Evolutionary conservation across 2,329 filamentous ascomycete genomes (phyloP), one percentile per base, ranked within the genome.

Genomic region (Peltaster fructicola): DNA sequence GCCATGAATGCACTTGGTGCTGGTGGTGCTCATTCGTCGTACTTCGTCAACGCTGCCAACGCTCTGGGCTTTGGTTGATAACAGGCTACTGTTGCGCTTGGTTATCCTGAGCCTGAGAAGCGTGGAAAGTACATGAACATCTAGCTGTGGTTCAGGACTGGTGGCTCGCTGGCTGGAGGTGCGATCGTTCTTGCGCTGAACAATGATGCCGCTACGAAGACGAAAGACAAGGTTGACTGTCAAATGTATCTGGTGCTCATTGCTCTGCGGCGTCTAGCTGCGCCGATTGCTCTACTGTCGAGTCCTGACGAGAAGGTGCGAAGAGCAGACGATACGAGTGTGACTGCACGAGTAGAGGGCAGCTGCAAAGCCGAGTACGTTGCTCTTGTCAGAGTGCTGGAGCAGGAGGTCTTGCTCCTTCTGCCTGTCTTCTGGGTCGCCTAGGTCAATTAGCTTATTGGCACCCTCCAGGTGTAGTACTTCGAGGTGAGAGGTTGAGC

Each of bases 1-100:
- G 63, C 63, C 2, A 63, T 66, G 57, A 65, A 61, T 31, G 48
- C 52, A 1, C 44, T 63, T 4, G 62, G 63, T 9, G 63, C 61
- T 1, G 62, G 62, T 18, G 62, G 62, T 14, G 57, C 57, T 2
- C 56, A 64, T 29, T 51, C 55, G 22, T 61, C 61, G 0, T 65
- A 54, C 24, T 51, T 66, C 2, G 56, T 63, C 23, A 63, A 63
- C 27, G 58, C 57, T 1, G 59, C 57, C n/a, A 64, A 64, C 30
- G 54, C 60, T 1, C 44, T 65, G 3, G 53, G 61, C 3, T 65
- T 63, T 23, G 55, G n/a, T n/a, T 48, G 1, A 38, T 60, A 13
- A 52, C 61, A 47, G 51, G 51, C 3, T 37, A 62, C 13, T 0
- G 51, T 63, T 4, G 58, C 57, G 1, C 41, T 61, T 7, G 59